phyloP scores from a whole-genome alignment of 1,284 basidiomycete species.

The Flammula alnicola region DNA sequence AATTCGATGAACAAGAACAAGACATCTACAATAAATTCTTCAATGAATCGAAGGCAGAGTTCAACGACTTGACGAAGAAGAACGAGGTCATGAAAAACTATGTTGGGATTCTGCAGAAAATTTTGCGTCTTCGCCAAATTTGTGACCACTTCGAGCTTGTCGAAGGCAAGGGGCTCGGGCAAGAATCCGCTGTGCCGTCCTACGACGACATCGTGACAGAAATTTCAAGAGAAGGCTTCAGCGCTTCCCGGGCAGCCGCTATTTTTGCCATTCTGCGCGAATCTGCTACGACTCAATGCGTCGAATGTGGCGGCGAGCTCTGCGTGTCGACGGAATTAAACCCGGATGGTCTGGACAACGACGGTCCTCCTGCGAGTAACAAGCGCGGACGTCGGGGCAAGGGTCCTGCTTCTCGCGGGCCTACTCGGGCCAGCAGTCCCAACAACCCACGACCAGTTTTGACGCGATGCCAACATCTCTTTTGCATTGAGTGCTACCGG shows the following conservation, averaged over 20 bases:
- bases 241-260: conserved; percentile 70
- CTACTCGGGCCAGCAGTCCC: conserved; percentile 74
- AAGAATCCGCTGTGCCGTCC: conserved; percentile 41
- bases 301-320: conserved; percentile 85
- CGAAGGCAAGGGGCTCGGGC: conserved; percentile 68
- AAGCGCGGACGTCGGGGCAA: conserved; percentile 72
- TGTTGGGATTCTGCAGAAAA: conserved; percentile 95
- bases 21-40: conserved; percentile 89
- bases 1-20: conserved; percentile 85
- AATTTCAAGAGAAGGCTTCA: conserved; percentile 86
- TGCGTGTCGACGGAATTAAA: conserved; percentile 52
- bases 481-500: conserved; percentile 85
- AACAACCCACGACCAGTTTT: conserved; percentile 65
- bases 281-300: conserved; percentile 85
- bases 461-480: conserved; percentile 94
- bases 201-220: conserved; percentile 80
- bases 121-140: conserved; percentile 93
- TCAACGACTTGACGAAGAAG: conserved; percentile 83
- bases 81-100: conserved; percentile 98
- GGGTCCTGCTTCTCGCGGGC: conserved; percentile 57
- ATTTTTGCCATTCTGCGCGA: conserved; percentile 86
- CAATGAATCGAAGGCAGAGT: conserved; percentile 88
- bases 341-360: conserved; percentile 54
- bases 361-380: conserved; percentile 45
- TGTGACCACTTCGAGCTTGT: conserved; percentile 97